Conservation (phyloP, 352 stramenopile genomes). For the Paralagenidium karlingii region DNA sequence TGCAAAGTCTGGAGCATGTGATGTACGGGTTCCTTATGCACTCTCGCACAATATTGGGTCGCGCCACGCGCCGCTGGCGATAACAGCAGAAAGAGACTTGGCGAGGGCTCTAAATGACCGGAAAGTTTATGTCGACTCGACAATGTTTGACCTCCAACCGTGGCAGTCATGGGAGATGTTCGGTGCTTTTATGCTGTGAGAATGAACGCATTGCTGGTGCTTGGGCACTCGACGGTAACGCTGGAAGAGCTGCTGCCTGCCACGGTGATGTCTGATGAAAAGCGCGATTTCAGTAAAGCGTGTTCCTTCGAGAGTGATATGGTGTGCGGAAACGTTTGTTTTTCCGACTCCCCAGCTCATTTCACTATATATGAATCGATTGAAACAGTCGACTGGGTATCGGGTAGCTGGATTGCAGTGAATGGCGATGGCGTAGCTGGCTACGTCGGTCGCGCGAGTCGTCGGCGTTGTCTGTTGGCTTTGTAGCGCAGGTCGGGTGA, state of each 20-base stretch:
- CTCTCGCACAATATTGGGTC: conserved; percentile 7
- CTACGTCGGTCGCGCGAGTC: no score
- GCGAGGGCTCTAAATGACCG: conserved; percentile 3
- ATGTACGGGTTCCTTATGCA: conserved; percentile 8
- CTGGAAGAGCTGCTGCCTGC: conserved; percentile 10
- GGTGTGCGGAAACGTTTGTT: conserved; percentile 5
- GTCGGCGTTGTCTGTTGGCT: no score
- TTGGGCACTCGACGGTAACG: conserved; percentile 10
- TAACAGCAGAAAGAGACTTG: conserved; percentile 2
- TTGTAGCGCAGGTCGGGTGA: no score
- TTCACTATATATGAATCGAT: conserved; percentile 5
- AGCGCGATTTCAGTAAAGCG: conserved; percentile 3
- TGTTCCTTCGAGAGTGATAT: conserved; percentile 5
- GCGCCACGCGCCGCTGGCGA: not conserved
- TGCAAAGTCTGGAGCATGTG: conserved; percentile 3
- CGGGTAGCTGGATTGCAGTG: conserved; percentile 11
- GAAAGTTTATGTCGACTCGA: conserved; percentile 1
- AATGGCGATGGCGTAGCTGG: conserved; percentile 10
- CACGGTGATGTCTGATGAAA: conserved; percentile 6
- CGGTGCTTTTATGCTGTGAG: conserved; percentile 19
- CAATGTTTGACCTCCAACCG: conserved; percentile 4
- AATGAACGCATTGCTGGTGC: conserved; percentile 18
- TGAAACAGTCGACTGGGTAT: conserved; percentile 10
- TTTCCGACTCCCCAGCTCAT: conserved; percentile 4
- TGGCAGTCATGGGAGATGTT: conserved; percentile 13